Percentiles rank a stretch among this genome's conserved stretches.
phyloP scores from a whole-genome alignment of 352 stramenopile genomes.

The Peronospora belbahrii region DNA sequence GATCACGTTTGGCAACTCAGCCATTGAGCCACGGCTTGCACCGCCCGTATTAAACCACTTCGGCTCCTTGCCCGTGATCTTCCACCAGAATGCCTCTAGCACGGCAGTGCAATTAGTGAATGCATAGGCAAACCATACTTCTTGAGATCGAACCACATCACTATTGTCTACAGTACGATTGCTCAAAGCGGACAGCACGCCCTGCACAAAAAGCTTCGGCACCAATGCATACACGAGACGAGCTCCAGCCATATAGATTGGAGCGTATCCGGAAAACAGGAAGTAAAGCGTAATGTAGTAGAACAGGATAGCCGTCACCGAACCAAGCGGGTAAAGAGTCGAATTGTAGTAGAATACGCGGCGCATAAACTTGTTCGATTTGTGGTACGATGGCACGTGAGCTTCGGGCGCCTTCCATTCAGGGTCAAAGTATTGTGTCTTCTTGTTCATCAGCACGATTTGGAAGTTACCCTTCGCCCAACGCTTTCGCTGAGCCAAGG shows the following conservation, averaged over 20 bases:
- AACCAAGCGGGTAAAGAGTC: slow-evolving; percentile 73
- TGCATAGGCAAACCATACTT: slow-evolving; percentile 79
- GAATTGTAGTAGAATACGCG: slow-evolving; percentile 77
- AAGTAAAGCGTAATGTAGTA: slow-evolving; percentile 86
- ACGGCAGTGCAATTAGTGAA: slow-evolving; percentile 79
- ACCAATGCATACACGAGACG: slow-evolving; percentile 70
- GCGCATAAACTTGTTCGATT: slow-evolving; percentile 65
- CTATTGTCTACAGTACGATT: slow-evolving; percentile 82
- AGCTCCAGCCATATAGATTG: slow-evolving; percentile 70
- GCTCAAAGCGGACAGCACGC: slow-evolving; percentile 62
- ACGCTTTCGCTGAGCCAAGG: slow-evolving; percentile 69
- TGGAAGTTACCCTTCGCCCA: slow-evolving; percentile 86
- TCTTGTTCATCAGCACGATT: slow-evolving; percentile 81
- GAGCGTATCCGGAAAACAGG: slow-evolving; percentile 69
- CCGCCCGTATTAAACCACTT: slow-evolving; percentile 78
- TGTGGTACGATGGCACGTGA: slow-evolving; percentile 49
- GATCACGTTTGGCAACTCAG: slow-evolving; percentile 69
- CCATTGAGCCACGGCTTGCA: slow-evolving; percentile 50
- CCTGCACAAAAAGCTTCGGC: slow-evolving; percentile 73
- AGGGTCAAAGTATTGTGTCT: slow-evolving; percentile 63
- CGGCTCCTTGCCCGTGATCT: slow-evolving; percentile 72
- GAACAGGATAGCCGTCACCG: slow-evolving; percentile 72
- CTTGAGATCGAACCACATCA: slow-evolving; percentile 74
- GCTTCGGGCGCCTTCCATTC: slow-evolving; percentile 76
- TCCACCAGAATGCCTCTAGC: slow-evolving; percentile 75